These are phyloP conservation scores for Aspergillus avenaceus DNA, from an alignment of 495 filamentous ascomycete genomes.

Conservation along the genomic window DNA sequence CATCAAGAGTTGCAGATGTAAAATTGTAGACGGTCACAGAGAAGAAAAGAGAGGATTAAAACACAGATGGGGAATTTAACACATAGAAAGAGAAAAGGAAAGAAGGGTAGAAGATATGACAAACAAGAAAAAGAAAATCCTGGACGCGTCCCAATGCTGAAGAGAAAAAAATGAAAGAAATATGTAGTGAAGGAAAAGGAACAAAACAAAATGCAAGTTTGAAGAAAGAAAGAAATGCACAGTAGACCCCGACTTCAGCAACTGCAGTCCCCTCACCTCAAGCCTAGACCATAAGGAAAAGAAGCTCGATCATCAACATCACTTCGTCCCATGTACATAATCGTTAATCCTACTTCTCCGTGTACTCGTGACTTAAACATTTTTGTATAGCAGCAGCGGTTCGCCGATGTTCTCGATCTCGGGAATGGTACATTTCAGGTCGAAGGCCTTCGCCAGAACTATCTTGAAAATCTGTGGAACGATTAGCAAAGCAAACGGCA, in stretches of 20 bases:
- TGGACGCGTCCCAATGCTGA: conserved; percentile 28
- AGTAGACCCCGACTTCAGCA: conserved; percentile 1
- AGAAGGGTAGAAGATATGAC: conserved; percentile 20
- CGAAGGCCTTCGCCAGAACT: conserved; percentile 95
- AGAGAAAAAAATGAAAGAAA: conserved; percentile 19
- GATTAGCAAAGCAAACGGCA: conserved; percentile 15
- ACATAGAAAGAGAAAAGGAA: conserved; percentile 17
- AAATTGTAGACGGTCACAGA: background rate
- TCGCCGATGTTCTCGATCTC: conserved; percentile 98
- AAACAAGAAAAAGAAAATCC: conserved; percentile 18
- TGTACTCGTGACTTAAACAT: conserved; percentile 44
- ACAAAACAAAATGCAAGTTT: conserved; percentile 12
- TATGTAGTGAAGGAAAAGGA: conserved; percentile 21
- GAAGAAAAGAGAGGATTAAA: conserved; percentile 6
- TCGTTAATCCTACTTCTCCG: conserved; percentile 22
- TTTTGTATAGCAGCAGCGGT: conserved; percentile 90
- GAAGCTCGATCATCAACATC: conserved; percentile 35
- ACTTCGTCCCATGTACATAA: conserved; percentile 40
- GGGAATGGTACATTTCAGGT: conserved; percentile 97
- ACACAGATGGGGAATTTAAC: conserved; percentile 20
- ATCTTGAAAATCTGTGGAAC: conserved; percentile 91
- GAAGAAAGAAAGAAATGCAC: conserved; percentile 16
- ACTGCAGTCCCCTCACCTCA: conserved; percentile 6
- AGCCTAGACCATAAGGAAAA: conserved; percentile 16
- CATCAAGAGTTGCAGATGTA: background rate